Conservation (phyloP, 176 grass and related monocot species). For the Hordeum vulgare region MorexV3_pseudomolecules_assembly NC_058518.1:173907453-173907952, state of each 20-base stretch:
- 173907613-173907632: conserved; percentile 89
- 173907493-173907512: conserved; percentile 29
- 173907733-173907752: conserved; percentile 17
- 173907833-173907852: conserved; percentile 7
- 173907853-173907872: conserved; percentile 23
- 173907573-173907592: background rate
- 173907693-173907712: conserved; percentile 13
- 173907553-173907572: conserved; percentile 14
- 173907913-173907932: conserved; percentile 87
- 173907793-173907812: background rate
- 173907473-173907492: conserved; percentile 56
- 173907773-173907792: conserved; percentile 6
- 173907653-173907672: conserved; percentile 74
- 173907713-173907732: conserved; percentile 16
- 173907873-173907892: conserved; percentile 92
- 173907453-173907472: conserved; percentile 75
- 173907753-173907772: background rate
- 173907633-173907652: conserved; percentile 77
- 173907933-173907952: conserved; percentile 74
- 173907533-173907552: conserved; percentile 7
- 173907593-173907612: conserved; percentile 56
- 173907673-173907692: conserved; percentile 56
- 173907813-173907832: conserved; percentile 26
- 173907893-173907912: conserved; percentile 95
- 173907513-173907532: background rate